A percentile compares a stretch with the other conserved stretches of the same genome.
Conservation (phyloP, 768 basidiomycete species). For the Leccinellum albellum region DNA sequence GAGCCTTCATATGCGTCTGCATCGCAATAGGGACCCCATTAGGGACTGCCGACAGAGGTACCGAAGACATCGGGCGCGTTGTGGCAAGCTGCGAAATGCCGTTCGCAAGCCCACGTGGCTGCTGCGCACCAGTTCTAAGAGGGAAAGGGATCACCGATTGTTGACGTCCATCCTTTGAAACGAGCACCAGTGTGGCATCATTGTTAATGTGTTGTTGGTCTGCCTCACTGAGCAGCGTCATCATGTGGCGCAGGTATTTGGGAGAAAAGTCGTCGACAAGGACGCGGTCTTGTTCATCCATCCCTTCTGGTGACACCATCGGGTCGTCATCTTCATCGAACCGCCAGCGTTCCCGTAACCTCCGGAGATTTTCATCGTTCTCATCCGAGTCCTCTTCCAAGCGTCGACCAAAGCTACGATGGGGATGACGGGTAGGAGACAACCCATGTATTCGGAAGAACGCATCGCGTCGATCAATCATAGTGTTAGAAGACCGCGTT, state of each 20-base stretch:
- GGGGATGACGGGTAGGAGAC: constrained; percentile 6
- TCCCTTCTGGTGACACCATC: constrained; percentile 49
- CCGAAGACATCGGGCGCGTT: constrained; percentile 19
- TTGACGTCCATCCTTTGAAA: constrained; percentile 47
- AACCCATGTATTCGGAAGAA: constrained; percentile 25
- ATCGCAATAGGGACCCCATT: constrained; percentile 57
- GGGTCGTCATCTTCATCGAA: constrained; percentile 66
- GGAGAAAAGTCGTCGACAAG: constrained; percentile 71
- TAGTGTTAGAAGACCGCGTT: constrained; percentile 78
- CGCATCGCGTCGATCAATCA: constrained; percentile 65
- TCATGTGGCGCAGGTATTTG: constrained; percentile 53
- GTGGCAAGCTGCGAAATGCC: constrained; percentile 25
- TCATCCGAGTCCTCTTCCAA: constrained; percentile 28
- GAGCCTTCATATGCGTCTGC: constrained; percentile 57
- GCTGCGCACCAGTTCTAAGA: constrained; percentile 37
- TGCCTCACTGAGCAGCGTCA: constrained; percentile 53
- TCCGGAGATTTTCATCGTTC: constrained; percentile 38
- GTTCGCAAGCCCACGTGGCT: constrained; percentile 21
- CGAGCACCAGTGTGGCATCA: constrained; percentile 46
- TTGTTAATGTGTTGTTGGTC: constrained; percentile 51
- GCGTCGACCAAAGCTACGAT: constrained; percentile 13
- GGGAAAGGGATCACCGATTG: constrained; percentile 53
- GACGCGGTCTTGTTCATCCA: constrained; percentile 64
- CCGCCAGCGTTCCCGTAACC: constrained; percentile 58
- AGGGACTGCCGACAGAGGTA: constrained; percentile 26